Evolutionary conservation across 495 filamentous ascomycete genomes (phyloP), one percentile per base, ranked within the genome.

Genomic region (Lepidopterella palustris): DNA sequence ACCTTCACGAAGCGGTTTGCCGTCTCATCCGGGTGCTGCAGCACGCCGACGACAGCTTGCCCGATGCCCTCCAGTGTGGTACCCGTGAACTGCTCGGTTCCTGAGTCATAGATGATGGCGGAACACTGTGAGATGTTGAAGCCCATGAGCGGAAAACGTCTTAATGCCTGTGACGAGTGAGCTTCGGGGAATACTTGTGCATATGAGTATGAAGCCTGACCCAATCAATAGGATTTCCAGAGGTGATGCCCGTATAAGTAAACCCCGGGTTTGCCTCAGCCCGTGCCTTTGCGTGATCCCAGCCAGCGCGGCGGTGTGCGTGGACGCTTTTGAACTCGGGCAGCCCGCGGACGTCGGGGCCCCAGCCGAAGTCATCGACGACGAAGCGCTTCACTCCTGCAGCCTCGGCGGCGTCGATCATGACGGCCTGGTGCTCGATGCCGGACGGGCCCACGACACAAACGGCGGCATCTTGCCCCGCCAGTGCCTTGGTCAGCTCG

Each of bases 221-320:
- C 75, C 74, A 76, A 59, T 80, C 79, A 53, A 82, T 73, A 61
- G 80, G 71, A 10, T 69, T 68, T 1, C 76, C 76, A 24, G 72
- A 71, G 0, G 73, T 69, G 31, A 82, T 62, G 15, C 66, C 74
- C 18, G 78, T 80, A 78, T 78, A 81, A 32, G 62, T 71, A 28
- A 82, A 61, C 13, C 47, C 47, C 1, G 68, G 61, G 3, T 54
- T 35, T 49, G 76, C 68, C 57, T 74, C 75, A 5, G 54, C 61
- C 61, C 72, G 65, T 23, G 81, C 63, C 45, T 40, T n/a, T 80
- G 76, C 24, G 75, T 67, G 5, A 74, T 68, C 1, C 76, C 54
- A 9, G 76, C 70, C n/a, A 60, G 63, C 65, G 80, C 80, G 27
- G 62, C 65, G 6, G 58, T 59, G 47, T 68, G 64, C 21, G 10